Conservation (phyloP, 306 rosid species). For the Prunus padus region DNA sequence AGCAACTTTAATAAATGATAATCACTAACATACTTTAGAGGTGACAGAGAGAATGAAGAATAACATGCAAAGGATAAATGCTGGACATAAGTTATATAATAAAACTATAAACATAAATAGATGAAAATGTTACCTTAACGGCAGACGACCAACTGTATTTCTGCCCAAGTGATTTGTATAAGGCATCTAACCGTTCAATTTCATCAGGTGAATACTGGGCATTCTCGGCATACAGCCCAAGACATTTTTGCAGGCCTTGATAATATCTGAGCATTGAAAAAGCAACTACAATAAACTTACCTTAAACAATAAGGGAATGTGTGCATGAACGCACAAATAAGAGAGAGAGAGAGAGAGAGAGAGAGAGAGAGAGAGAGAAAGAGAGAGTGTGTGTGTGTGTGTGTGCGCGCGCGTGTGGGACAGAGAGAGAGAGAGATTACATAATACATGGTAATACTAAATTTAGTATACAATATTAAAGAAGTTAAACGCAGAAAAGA, state of each 20-base stretch:
- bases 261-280: slow-evolving; percentile 57
- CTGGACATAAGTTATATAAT: neutral
- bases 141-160: slow-evolving; percentile 94
- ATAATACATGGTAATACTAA: neutral
- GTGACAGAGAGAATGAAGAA: neutral
- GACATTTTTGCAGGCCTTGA: slow-evolving; percentile 92
- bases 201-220: slow-evolving; percentile 65
- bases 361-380: too few species aligned
- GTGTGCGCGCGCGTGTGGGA: too few species aligned
- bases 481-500: neutral
- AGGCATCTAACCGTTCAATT: slow-evolving; percentile 61
- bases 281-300: slow-evolving; percentile 21
- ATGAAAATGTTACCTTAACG: slow-evolving; percentile 59
- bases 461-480: neutral
- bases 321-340: neutral
- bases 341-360: neutral
- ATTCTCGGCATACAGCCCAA: slow-evolving; percentile 67
- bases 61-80: too few species aligned
- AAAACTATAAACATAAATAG: neutral
- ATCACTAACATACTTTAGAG: neutral
- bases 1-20: neutral
- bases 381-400: too few species aligned
- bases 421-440: neutral
- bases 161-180: slow-evolving; percentile 69
- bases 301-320: neutral